Base-by-base conservation (phyloP, 805 yeast genomes). In the Tetrapisispora namnaoensis region DNA sequence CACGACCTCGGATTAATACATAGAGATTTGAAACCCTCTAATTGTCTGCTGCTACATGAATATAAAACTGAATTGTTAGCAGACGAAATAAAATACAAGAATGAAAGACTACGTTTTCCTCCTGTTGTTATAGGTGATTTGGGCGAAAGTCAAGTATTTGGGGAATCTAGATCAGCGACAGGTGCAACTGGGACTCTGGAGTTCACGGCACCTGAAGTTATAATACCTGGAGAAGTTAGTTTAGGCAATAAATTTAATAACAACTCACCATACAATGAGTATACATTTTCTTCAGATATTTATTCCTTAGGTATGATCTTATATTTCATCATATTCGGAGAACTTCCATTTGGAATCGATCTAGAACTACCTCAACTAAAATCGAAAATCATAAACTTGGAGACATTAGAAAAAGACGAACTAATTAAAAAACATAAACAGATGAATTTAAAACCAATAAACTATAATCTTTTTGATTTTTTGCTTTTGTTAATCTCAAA, bases 101-200 rank as follows among this genome's bases (percentile, higher is more conserved):
- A 16, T 7, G 16, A 17, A 11, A 50, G 64, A 1, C 48, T 55
- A 6, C 51, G 52, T 24, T 69, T 82, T 13, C 95, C 95, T 0
- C 76, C 73, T n/a, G 77, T 86, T 1, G 71, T 87, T 14, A 90
- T 89, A 13, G 82, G 95, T 41, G 96, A 89, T 67, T 84, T 89
- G 63, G 96, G 96, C 3, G 96, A 89, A 63, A 86, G 93, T 7
- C 86, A 84, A 54, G 70, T 84, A 53, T 82, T 82, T 47, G 88
- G 91, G 14, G 79, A 75, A 22, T 65, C 62, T 39, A 69, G 89
- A 44, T 72, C 73, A 10, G 81, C 90, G 1, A 81, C 89, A 5
- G 96, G 96, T 0, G 77, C 81, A 40, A 89, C 96, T 0, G 96
- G 96, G 0, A 89, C 96, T 0, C 59, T 88, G 8, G 96, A 88